Evolutionary conservation across 2,329 filamentous ascomycete species (phyloP).

Genomic region (Hymenoscyphus infarciens): DNA sequence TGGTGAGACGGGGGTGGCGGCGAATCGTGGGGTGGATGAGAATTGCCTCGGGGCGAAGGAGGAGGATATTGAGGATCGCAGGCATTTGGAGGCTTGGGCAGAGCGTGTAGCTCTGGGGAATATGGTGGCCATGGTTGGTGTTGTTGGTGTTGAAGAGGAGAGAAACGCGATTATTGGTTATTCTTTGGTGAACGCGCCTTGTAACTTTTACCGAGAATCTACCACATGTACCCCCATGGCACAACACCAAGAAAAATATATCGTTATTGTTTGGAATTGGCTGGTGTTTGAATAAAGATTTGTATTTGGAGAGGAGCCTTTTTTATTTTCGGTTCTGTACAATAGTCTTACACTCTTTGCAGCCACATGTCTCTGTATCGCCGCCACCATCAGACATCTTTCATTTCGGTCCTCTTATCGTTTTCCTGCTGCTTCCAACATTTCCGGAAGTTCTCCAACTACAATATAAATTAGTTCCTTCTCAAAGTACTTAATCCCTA

Average conservation of each 20-base stretch:
- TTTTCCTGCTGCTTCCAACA: constrained; percentile 94
- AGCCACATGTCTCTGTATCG: not conserved
- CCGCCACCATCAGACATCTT: constrained; percentile 52
- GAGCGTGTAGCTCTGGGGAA: constrained; percentile 28
- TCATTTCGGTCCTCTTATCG: constrained; percentile 73
- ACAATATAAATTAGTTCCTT: constrained; percentile 19
- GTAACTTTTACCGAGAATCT: not conserved
- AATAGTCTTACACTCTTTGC: not conserved
- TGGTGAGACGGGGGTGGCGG: constrained; percentile 27
- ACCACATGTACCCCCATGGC: not conserved
- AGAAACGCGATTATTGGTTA: not conserved
- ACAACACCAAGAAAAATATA: constrained; percentile 1
- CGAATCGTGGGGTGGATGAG: constrained; percentile 23
- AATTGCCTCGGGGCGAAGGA: constrained; percentile 19
- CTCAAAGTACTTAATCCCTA: not conserved
- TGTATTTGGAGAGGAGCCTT: not conserved
- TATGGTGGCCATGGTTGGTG: constrained; percentile 21
- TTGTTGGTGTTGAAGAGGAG: too few relatives aligned
- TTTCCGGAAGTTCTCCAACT: constrained; percentile 87
- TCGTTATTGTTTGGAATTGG: not conserved
- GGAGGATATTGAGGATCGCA: constrained; percentile 7
- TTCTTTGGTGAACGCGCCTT: constrained; percentile 2
- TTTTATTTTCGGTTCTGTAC: not conserved
- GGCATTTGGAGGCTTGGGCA: constrained; percentile 17
- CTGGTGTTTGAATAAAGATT: too few relatives aligned